These are phyloP conservation scores for Strobilomyces dryophilus DNA, from an alignment of 768 basidiomycete genomes.

Conservation along the genomic window DNA sequence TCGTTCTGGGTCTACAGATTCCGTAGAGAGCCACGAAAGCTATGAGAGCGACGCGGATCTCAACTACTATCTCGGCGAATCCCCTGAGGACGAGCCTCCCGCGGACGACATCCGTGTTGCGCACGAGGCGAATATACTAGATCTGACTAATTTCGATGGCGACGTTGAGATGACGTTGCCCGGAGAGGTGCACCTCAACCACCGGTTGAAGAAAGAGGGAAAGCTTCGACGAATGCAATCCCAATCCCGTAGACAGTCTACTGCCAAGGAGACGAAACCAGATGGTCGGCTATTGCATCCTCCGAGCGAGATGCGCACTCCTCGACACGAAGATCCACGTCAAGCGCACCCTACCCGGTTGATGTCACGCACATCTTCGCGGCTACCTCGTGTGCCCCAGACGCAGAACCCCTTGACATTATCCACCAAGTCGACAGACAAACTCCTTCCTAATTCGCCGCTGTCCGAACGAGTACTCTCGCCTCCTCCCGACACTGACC, in stretches of 20 bases:
- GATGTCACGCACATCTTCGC: neutral
- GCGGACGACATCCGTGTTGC: conserved; percentile 32
- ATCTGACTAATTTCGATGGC: conserved; percentile 76
- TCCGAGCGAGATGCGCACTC: neutral
- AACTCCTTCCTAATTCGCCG: conserved; percentile 17
- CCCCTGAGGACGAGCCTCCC: conserved; percentile 27
- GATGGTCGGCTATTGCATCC: conserved; percentile 6
- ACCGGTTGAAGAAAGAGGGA: conserved; percentile 55
- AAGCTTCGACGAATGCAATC: conserved; percentile 50
- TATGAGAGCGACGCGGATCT: conserved; percentile 37
- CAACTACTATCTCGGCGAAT: conserved; percentile 39
- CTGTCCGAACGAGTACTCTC: conserved; percentile 15
- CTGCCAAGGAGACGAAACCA: conserved; percentile 7
- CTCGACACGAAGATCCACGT: neutral
- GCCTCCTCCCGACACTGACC: conserved; percentile 12
- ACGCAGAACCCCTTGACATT: neutral
- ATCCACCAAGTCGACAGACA: conserved; percentile 19
- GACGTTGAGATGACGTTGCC: conserved; percentile 58
- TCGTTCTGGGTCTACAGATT: conserved; percentile 20
- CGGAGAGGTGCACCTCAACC: conserved; percentile 52
- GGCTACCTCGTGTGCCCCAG: neutral
- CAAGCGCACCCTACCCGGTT: neutral
- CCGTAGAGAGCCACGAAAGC: conserved; percentile 31
- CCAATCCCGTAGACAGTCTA: conserved; percentile 33
- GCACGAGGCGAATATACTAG: conserved; percentile 50